Base-by-base conservation (phyloP, 371 early-diverging fungal species). In the Circinella umbellata region DNA sequence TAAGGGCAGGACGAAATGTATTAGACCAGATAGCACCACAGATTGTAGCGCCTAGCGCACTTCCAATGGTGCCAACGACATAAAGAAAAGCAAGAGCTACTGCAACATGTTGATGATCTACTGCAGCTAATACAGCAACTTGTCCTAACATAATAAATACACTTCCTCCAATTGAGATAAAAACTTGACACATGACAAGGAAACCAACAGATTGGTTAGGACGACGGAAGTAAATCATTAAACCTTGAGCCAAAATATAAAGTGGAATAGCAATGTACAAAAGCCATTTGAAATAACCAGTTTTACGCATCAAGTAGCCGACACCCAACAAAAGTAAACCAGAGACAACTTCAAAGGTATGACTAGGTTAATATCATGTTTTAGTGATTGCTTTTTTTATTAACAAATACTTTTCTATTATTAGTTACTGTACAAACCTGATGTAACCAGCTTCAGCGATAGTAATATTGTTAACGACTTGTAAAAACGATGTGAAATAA, bases 121-220 rank as follows among this genome's bases (percentile, higher is more conserved):
- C 71, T 6, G 71, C 71, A 61, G 71, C 71, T 63, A 71, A 54
- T 13, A 71, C 61, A 10, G 71, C 71, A 34, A 71, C 20, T 36
- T 71, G 71, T 37, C 70, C 69, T 15, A 68, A 36, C 17, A 71
- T 68, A 36, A 71, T 71, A 15, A 71, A 71, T 36, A 71, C 70
- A 36, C 68, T 68, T 49, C 71, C 71, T 57, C 71, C 71, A 36
- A 71, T 71, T 35, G 71, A 71, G 42, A 60, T 71, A 13, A 70
- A 70, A 8, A 70, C 66, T 66, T 70, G 70, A n/a, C 70, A 70
- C 70, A 70, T 70, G 42, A 70, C 70, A 61, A 70, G 70, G 17
- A 68, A 70, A n/a, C 70, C 70, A 38, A 70, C 70, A 14, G 66
- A 60, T 48, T 70, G 70, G 35, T 70, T 70, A 35, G 70, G 70